Conservation (phyloP, 495 filamentous ascomycete species). For the Aspergillus olivimuriae region DNA sequence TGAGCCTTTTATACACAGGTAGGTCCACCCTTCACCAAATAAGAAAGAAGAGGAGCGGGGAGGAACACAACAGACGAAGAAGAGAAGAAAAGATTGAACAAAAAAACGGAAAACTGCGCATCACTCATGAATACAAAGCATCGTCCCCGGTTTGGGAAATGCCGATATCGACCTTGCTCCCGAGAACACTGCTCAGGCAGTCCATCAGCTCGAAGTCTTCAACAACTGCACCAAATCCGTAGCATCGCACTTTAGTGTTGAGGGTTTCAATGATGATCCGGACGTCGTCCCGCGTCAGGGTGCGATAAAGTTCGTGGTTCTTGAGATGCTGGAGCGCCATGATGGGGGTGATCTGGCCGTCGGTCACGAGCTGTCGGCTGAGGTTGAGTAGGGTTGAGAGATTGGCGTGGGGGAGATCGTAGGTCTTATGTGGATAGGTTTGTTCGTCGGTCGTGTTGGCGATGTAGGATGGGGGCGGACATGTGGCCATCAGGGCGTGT, state of each 20-base stretch:
- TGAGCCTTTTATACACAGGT: no score
- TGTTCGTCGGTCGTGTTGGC: slow-evolving; percentile 33
- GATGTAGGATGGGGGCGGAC: slow-evolving; percentile 59
- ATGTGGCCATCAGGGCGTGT: slow-evolving; percentile 85
- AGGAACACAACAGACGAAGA: not conserved
- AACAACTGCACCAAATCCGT: slow-evolving; percentile 65
- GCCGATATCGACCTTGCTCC: slow-evolving; percentile 50
- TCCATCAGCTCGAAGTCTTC: slow-evolving; percentile 92
- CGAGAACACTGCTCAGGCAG: slow-evolving; percentile 68
- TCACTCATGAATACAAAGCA: slow-evolving; percentile 30
- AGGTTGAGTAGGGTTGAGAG: slow-evolving; percentile 76
- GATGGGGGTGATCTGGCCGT: slow-evolving; percentile 93
- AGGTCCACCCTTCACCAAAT: no score
- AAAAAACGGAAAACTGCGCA: not conserved
- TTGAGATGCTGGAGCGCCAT: slow-evolving; percentile 87
- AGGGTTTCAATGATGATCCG: slow-evolving; percentile 66
- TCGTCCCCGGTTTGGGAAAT: slow-evolving; percentile 26
- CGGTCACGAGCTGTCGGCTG: slow-evolving; percentile 74
- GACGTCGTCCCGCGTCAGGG: slow-evolving; percentile 64
- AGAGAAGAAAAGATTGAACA: slow-evolving; percentile 6
- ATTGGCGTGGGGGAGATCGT: slow-evolving; percentile 60
- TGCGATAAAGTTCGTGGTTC: slow-evolving; percentile 57
- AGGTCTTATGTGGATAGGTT: slow-evolving; percentile 37
- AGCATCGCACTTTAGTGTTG: slow-evolving; percentile 77
- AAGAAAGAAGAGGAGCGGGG: not conserved